Conservation (phyloP, 768 basidiomycete species). For the Russula abietina region DNA sequence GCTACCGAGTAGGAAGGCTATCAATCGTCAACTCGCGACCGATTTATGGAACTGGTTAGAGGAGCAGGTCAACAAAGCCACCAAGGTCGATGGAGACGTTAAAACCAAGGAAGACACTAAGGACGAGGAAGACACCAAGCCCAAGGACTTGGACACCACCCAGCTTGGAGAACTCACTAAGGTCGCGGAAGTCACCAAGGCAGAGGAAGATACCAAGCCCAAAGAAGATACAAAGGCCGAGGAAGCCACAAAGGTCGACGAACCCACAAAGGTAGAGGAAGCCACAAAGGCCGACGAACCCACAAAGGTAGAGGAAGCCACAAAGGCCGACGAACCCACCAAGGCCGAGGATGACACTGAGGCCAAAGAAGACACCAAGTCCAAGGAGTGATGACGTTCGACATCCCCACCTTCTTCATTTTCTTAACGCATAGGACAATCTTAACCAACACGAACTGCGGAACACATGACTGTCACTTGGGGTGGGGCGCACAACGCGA, state of each 20-base stretch:
- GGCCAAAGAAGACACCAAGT: neutral
- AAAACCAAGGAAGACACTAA: neutral
- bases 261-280: neutral
- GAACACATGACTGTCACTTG: neutral
- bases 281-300: neutral
- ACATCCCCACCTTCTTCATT: neutral
- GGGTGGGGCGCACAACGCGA: too few species aligned
- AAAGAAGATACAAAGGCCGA: neutral
- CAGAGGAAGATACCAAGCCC: neutral
- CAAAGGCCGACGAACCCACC: neutral
- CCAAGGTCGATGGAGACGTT: neutral
- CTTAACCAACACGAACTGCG: neutral
- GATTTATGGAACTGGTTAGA: constrained; percentile 29
- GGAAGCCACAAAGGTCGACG: neutral
- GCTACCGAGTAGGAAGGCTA: constrained; percentile 9
- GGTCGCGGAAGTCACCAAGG: neutral
- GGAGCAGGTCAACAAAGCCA: constrained; percentile 16
- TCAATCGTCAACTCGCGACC: constrained; percentile 15
- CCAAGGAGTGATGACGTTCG: neutral
- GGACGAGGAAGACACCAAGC: neutral
- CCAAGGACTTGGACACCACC: neutral
- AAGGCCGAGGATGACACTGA: neutral
- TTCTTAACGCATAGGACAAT: neutral
- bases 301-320: neutral
- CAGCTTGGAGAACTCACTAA: neutral